Percentiles rank a stretch among this genome's conserved stretches.
Conservation (phyloP, 805 yeast species). For the Henningerozyma blattae region DNA sequence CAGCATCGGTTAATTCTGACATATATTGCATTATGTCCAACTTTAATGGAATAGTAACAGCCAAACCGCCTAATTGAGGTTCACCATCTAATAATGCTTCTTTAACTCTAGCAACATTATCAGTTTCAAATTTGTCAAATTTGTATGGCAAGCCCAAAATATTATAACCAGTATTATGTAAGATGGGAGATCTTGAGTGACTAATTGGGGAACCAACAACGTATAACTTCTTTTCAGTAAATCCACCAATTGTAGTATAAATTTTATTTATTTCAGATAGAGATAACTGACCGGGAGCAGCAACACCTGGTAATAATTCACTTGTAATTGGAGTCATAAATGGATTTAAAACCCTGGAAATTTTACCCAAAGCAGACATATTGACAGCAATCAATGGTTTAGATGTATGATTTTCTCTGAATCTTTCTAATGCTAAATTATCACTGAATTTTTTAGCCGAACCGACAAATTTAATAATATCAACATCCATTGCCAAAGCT, state of each 20-base stretch:
- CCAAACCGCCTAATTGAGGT: slow-evolving; percentile 73
- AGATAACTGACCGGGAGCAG: slow-evolving; percentile 74
- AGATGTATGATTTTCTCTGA: slow-evolving; percentile 41
- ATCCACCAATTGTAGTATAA: slow-evolving; percentile 50
- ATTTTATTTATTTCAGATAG: slow-evolving; percentile 51
- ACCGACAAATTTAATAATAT: slow-evolving; percentile 76
- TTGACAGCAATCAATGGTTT: slow-evolving; percentile 74
- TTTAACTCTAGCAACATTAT: slow-evolving; percentile 44
- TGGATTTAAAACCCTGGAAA: slow-evolving; percentile 67
- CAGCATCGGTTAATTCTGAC: slow-evolving; percentile 61
- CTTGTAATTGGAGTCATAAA: slow-evolving; percentile 80
- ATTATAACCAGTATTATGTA: slow-evolving; percentile 73
- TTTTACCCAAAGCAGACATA: slow-evolving; percentile 63
- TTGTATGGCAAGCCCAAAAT: slow-evolving; percentile 66
- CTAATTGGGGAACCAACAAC: slow-evolving; percentile 73
- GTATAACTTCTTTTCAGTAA: slow-evolving; percentile 44
- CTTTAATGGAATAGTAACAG: slow-evolving; percentile 90
- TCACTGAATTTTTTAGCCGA: slow-evolving; percentile 52
- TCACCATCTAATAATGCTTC: slow-evolving; percentile 35
- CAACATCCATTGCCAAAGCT: slow-evolving; percentile 55
- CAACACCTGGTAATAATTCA: slow-evolving; percentile 46
- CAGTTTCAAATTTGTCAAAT: slow-evolving; percentile 59
- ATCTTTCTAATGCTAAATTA: slow-evolving; percentile 58
- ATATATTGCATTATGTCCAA: slow-evolving; percentile 61
- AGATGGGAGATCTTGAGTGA: slow-evolving; percentile 81